Evolutionary conservation across 1,284 basidiomycete genomes (phyloP), one percentile per base, ranked within the genome.

Genomic region (Cryptococcus hybrid): DNA sequence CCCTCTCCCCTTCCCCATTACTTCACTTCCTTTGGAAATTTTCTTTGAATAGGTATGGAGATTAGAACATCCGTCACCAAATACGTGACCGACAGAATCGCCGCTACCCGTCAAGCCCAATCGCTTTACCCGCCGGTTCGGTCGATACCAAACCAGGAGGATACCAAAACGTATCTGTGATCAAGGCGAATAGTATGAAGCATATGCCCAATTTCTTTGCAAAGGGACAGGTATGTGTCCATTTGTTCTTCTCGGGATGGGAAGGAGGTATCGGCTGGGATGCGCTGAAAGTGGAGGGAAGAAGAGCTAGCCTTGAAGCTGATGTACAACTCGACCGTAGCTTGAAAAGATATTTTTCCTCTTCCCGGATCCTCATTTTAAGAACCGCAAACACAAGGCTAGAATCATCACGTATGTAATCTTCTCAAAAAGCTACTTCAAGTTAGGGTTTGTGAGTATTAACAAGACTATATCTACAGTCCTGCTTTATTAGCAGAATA

Each of bases 321-420:
- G 24, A 24, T 24, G 24, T 24, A 24, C 24, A 24, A 24, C 24
- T 24, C 24, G 24, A 24, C 24, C 15, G 13, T 63, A 82, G 65
- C 82, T 97, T 51, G 87, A 88, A 38, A 89, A 96, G 61, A 84
- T 99, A 61, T 99, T 99, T 81, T 98, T 99, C 82, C 85, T 99
- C 60, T 99, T 98, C 78, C 96, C 96, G 38, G 96, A 99, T 78
- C 96, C 96, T 0, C 96, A 99, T 78, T 99, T 99, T 84, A 99
- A 99, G 78, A 84, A 85, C 15, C 87, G 94, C 67, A 99, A 99
- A 77, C 95, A 98, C 82, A 99, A 99, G 80, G 95, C 76, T 81
- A 88, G 82, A 65, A 98, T 98, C 73, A 93, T 97, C 70, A 96
- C 93, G 78, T 80, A 52, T 30, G 40, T 18, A 6, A 39, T 42